A percentile compares a stretch with the other conserved stretches of the same genome.
These are phyloP conservation scores for Paspalum notatum DNA, from an alignment of 176 grass and related monocot species.

Conservation along the genomic window DNA sequence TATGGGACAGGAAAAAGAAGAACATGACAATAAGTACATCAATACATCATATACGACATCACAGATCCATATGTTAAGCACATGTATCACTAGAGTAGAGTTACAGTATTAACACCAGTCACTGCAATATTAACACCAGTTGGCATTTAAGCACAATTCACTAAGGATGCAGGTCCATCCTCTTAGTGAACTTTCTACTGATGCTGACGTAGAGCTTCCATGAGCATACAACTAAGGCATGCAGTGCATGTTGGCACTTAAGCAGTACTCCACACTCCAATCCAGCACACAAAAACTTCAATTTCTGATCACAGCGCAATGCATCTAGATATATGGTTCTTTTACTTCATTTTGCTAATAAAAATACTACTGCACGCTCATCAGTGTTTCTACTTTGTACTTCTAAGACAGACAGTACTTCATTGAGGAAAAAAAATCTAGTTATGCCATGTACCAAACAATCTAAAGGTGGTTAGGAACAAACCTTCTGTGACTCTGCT, in stretches of 20 bases:
- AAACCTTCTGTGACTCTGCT: background rate
- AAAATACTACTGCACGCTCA: background rate
- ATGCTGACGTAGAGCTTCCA: slow-evolving; percentile 9
- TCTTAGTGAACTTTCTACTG: background rate
- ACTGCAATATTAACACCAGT: background rate
- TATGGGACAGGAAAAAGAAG: background rate
- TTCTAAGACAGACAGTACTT: slow-evolving; percentile 9
- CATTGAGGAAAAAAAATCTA: too few species aligned
- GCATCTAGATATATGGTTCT: background rate
- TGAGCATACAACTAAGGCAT: background rate
- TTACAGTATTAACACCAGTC: background rate
- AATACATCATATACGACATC: background rate
- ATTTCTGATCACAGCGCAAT: background rate
- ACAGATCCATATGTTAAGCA: background rate
- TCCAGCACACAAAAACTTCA: background rate
- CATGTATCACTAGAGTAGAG: background rate
- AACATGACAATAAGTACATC: slow-evolving; percentile 11
- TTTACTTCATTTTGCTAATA: background rate
- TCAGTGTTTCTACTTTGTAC: background rate
- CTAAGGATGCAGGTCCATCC: background rate
- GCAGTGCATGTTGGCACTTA: background rate
- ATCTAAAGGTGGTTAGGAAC: too few species aligned
- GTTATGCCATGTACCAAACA: background rate
- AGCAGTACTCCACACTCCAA: background rate
- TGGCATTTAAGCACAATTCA: background rate